These are phyloP conservation scores for Pichia eremophila DNA, from an alignment of 805 yeast genomes.

Conservation along the genomic window DNA sequence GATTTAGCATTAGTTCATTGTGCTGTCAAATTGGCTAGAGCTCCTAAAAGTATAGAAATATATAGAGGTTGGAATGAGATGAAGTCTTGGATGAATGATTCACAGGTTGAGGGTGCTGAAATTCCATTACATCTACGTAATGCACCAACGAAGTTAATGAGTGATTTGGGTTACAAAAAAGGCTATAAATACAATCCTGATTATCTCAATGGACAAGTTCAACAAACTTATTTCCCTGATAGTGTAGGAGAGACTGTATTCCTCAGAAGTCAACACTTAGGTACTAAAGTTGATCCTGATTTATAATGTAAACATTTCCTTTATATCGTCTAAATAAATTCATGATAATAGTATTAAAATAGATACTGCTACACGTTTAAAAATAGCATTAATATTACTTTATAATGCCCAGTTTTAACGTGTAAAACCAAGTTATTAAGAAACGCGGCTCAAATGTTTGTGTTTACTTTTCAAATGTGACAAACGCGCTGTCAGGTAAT, in stretches of 20 bases:
- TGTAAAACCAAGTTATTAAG: not conserved
- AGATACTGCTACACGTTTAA: too few species aligned
- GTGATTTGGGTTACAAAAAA: conserved; percentile 75
- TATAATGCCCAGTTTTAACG: too few species aligned
- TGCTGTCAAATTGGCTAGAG: conserved; percentile 79
- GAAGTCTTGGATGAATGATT: conserved; percentile 51
- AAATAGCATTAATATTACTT: too few species aligned
- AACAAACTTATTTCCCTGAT: conserved; percentile 69
- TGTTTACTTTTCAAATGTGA: not conserved
- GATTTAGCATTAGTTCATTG: conserved; percentile 86
- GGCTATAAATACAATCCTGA: conserved; percentile 87
- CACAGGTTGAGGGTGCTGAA: conserved; percentile 49
- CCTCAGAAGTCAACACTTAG: conserved; percentile 49
- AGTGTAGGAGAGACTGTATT: conserved; percentile 41
- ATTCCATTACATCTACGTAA: conserved; percentile 81
- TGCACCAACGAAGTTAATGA: conserved; percentile 91
- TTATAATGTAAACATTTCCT: conserved; percentile 9
- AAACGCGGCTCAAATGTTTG: not conserved
- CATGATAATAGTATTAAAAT: too few species aligned
- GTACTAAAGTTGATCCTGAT: conserved; percentile 37
- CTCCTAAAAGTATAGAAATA: conserved; percentile 78
- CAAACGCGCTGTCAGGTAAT: not conserved
- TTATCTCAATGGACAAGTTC: conserved; percentile 59
- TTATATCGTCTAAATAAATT: too few species aligned
- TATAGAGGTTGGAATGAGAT: conserved; percentile 71